Evolutionary conservation across 2,329 filamentous ascomycete species (phyloP).

Genomic region (Aspergillus spinulosporus): DNA sequence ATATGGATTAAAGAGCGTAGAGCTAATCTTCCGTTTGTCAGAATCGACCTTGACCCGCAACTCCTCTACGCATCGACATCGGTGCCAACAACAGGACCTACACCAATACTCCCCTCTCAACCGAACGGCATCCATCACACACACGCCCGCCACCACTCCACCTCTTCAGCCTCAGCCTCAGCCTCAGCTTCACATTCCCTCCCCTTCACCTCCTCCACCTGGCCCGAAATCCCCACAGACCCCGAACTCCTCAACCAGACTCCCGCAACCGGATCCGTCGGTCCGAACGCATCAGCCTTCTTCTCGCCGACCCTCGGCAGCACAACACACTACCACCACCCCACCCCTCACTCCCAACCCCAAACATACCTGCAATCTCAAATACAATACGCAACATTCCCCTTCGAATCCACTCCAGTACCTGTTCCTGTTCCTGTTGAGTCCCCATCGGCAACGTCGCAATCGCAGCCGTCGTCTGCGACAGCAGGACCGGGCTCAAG

Average conservation of each 20-base stretch:
- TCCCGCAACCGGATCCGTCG: background rate
- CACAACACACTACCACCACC: slow-evolving; percentile 33
- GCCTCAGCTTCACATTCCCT: slow-evolving; percentile 5
- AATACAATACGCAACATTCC: slow-evolving; percentile 38
- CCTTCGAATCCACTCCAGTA: slow-evolving; percentile 32
- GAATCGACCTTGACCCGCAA: slow-evolving; percentile 22
- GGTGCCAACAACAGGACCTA: background rate
- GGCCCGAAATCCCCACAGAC: slow-evolving; percentile 17
- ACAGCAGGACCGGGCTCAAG: slow-evolving; percentile 31
- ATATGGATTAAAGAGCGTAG: too few relatives aligned
- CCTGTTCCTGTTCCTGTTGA: slow-evolving; percentile 21
- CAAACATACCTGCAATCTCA: slow-evolving; percentile 29
- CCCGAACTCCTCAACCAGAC: slow-evolving; percentile 8
- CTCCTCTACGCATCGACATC: slow-evolving; percentile 20
- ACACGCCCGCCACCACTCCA: slow-evolving; percentile 3
- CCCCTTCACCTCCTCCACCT: slow-evolving; percentile 27
- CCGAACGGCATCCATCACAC: slow-evolving; percentile 13
- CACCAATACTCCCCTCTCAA: slow-evolving; percentile 14
- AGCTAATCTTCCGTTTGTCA: background rate
- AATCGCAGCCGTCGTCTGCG: slow-evolving; percentile 15
- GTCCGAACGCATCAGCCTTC: slow-evolving; percentile 24
- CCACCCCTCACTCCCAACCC: background rate
- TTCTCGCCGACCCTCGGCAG: slow-evolving; percentile 42
- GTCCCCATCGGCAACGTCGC: background rate
- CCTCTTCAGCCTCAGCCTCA: slow-evolving; percentile 11